These are phyloP conservation scores for Pseudozyma tsukubaensis DNA, from an alignment of 1,284 basidiomycete species.

Conservation along the genomic window DNA sequence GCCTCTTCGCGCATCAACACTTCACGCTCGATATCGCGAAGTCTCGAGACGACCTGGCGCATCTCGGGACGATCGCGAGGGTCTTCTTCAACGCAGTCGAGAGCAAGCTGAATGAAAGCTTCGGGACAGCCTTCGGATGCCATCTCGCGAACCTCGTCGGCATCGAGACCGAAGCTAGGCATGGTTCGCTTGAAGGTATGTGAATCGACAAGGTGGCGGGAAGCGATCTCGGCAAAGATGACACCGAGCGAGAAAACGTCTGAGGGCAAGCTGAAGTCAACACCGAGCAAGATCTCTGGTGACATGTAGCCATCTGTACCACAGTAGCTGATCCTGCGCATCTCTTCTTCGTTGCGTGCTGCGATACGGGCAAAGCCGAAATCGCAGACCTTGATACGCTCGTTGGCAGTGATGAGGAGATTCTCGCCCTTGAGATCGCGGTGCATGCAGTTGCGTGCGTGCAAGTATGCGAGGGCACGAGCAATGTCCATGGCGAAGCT, in stretches of 20 bases:
- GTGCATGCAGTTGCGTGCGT: constrained; percentile 81
- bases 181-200: constrained; percentile 54
- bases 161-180: constrained; percentile 78
- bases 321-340: constrained; percentile 90
- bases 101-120: constrained; percentile 79
- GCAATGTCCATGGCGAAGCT: constrained; percentile 94
- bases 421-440: constrained; percentile 96
- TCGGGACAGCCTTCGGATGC: constrained; percentile 83
- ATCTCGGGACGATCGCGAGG: constrained; percentile 80
- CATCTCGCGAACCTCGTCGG: constrained; percentile 77
- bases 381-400: constrained; percentile 93
- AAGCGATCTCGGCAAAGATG: constrained; percentile 91
- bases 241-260: constrained; percentile 95
- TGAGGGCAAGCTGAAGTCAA: constrained; percentile 90
- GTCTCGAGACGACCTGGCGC: constrained; percentile 78
- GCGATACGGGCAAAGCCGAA: constrained; percentile 93
- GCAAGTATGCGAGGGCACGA: constrained; percentile 93
- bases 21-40: constrained; percentile 83
- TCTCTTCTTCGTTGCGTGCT: constrained; percentile 88
- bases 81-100: constrained; percentile 81
- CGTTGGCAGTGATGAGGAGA: constrained; percentile 90
- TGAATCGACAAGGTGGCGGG: constrained; percentile 83
- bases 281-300: constrained; percentile 90
- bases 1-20: constrained; percentile 63
- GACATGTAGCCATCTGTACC: constrained; percentile 81